Percentiles rank a stretch among this genome's conserved stretches.
Evolutionary conservation across 345 rosid species (phyloP).

Genomic region (Lumnitzera littorea): DNA sequence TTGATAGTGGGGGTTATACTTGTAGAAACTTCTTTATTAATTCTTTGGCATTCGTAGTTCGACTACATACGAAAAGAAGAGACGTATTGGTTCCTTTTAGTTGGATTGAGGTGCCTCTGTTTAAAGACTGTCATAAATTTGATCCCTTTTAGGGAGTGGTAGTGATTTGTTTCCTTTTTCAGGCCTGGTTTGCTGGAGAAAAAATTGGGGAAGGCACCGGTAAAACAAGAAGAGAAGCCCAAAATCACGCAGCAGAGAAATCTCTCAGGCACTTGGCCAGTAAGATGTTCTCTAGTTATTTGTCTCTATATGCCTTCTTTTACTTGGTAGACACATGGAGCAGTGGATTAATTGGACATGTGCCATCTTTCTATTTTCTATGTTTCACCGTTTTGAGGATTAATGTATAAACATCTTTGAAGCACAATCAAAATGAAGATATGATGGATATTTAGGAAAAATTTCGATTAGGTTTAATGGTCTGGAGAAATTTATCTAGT

Average conservation of each 20-base stretch:
- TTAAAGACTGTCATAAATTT: background rate
- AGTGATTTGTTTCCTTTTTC: slow-evolving; percentile 9
- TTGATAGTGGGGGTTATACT: too few relatives aligned
- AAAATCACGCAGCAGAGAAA: slow-evolving; percentile 66
- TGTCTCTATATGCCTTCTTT: background rate
- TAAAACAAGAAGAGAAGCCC: slow-evolving; percentile 84
- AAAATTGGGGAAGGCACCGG: slow-evolving; percentile 80
- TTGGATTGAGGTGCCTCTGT: background rate
- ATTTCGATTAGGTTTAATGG: too few relatives aligned
- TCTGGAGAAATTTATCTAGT: too few relatives aligned
- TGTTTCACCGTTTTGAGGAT: too few relatives aligned
- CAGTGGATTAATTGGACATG: too few relatives aligned
- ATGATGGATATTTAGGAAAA: too few relatives aligned
- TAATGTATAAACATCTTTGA: too few relatives aligned
- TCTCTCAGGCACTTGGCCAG: slow-evolving; percentile 72
- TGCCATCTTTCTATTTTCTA: too few relatives aligned
- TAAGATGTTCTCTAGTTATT: slow-evolving; percentile 25
- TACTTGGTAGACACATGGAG: background rate
- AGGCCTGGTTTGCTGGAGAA: slow-evolving; percentile 87
- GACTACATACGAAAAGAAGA: too few relatives aligned
- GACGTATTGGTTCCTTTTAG: background rate
- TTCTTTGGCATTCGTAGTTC: background rate
- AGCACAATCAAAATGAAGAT: too few relatives aligned
- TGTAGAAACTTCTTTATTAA: slow-evolving; percentile 1
- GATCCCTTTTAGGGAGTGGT: background rate